Conservation (phyloP, 164 flowering plant genomes). For the Cinnamomum chago region DNA sequence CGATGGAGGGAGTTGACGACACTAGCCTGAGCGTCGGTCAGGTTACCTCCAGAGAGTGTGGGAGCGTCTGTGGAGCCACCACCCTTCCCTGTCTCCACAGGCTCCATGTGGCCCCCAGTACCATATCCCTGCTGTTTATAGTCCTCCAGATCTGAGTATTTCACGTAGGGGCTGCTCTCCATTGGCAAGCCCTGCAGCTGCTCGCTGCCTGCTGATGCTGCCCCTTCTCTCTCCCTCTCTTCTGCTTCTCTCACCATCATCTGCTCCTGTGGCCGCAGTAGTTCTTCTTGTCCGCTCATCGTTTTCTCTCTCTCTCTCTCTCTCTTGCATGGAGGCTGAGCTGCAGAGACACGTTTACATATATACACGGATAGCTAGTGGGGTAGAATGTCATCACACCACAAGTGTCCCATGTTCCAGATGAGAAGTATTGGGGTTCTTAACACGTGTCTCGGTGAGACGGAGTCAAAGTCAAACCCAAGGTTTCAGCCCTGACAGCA, state of each 20-base stretch:
- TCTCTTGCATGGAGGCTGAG: neutral
- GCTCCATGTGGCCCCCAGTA: slow-evolving; percentile 53
- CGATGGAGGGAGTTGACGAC: neutral
- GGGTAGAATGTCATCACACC: no score
- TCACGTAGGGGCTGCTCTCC: slow-evolving; percentile 61
- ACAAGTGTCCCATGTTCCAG: no score
- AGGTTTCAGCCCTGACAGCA: no score
- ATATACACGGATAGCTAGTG: no score
- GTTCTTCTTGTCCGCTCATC: neutral
- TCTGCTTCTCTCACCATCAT: neutral
- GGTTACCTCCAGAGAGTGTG: slow-evolving; percentile 40
- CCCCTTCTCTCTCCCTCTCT: neutral
- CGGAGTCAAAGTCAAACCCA: no score
- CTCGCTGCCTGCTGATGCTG: slow-evolving; percentile 4
- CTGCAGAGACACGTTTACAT: no score
- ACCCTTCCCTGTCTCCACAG: slow-evolving; percentile 36
- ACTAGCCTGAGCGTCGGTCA: neutral
- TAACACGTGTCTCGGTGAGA: no score
- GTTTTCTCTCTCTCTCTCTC: neutral
- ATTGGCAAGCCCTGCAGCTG: slow-evolving; percentile 43
- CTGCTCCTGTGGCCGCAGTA: neutral
- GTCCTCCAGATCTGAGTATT: slow-evolving; percentile 61
- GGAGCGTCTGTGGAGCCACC: slow-evolving; percentile 68
- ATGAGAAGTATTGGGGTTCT: no score
- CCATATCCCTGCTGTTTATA: slow-evolving; percentile 67